Evolutionary conservation across 2,329 filamentous ascomycete species (phyloP).

Genomic region (Trichoderma hamatum): DNA sequence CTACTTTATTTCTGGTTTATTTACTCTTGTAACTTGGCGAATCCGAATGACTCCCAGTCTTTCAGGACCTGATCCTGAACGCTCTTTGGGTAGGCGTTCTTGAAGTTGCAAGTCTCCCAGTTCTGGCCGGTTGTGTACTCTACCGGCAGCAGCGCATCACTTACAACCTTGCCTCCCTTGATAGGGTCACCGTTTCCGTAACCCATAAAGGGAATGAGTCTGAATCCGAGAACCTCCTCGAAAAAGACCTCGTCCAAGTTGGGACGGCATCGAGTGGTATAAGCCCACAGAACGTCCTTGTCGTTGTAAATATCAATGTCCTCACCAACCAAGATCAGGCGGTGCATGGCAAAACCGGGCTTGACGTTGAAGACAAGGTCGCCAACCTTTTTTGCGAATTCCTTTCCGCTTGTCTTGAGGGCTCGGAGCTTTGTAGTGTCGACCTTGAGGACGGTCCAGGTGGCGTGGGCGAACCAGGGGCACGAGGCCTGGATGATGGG

Average conservation of each 20-base stretch:
- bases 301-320: slow-evolving; percentile 53
- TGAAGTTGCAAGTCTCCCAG: background rate
- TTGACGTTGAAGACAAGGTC: slow-evolving; percentile 49
- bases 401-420: slow-evolving; percentile 52
- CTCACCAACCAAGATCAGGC: slow-evolving; percentile 50
- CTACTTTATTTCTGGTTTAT: background rate
- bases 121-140: background rate
- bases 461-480: slow-evolving; percentile 51
- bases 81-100: background rate
- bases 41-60: background rate
- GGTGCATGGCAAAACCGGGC: slow-evolving; percentile 46
- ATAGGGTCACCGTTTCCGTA: slow-evolving; percentile 40
- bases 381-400: slow-evolving; percentile 46
- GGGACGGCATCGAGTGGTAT: slow-evolving; percentile 51
- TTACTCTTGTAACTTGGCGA: background rate
- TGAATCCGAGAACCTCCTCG: slow-evolving; percentile 49
- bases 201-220: slow-evolving; percentile 51
- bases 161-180: background rate
- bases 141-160: background rate
- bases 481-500: slow-evolving; percentile 49
- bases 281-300: slow-evolving; percentile 54
- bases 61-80: background rate
- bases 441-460: slow-evolving; percentile 56
- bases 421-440: slow-evolving; percentile 59
- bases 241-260: slow-evolving; percentile 48